Conservation (phyloP, 495 filamentous ascomycete species). For the Endocarpon pusillum region DNA sequence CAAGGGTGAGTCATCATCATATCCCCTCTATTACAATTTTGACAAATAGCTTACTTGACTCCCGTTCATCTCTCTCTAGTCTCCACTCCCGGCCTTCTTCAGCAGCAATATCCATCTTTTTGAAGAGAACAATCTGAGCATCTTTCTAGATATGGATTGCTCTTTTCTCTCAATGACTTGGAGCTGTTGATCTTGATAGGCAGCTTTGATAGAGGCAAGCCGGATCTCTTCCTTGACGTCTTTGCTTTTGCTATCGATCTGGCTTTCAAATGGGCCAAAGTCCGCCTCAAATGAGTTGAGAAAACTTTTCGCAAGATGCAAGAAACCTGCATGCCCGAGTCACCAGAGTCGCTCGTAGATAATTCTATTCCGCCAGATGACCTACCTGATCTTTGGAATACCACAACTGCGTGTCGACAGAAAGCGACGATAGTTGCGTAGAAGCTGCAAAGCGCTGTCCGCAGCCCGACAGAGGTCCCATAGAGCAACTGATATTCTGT, state of each 20-base stretch:
- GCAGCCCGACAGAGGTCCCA: constrained; percentile 14
- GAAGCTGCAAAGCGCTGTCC: constrained; percentile 16
- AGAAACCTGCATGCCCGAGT: neutral
- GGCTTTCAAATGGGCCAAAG: constrained; percentile 6
- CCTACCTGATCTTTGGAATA: constrained; percentile 12
- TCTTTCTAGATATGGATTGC: no score
- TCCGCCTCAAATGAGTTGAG: constrained; percentile 10
- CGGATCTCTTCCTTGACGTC: constrained; percentile 9
- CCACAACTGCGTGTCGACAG: constrained; percentile 18
- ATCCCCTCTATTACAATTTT: no score
- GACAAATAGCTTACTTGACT: no score
- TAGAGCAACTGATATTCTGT: constrained; percentile 18
- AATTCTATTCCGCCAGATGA: neutral
- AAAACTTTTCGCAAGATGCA: constrained; percentile 1
- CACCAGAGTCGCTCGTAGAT: neutral
- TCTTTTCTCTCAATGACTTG: constrained; percentile 8
- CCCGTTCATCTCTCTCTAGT: no score
- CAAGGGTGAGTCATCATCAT: no score
- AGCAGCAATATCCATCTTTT: no score
- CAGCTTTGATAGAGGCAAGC: constrained; percentile 11
- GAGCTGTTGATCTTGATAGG: constrained; percentile 7
- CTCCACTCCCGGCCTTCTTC: no score
- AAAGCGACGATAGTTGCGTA: constrained; percentile 20
- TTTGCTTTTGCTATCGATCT: constrained; percentile 3
- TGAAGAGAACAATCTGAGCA: no score